These are phyloP conservation scores for Pseudohyphozyma bogoriensis DNA, from an alignment of 768 basidiomycete genomes.

Conservation along the genomic window DNA sequence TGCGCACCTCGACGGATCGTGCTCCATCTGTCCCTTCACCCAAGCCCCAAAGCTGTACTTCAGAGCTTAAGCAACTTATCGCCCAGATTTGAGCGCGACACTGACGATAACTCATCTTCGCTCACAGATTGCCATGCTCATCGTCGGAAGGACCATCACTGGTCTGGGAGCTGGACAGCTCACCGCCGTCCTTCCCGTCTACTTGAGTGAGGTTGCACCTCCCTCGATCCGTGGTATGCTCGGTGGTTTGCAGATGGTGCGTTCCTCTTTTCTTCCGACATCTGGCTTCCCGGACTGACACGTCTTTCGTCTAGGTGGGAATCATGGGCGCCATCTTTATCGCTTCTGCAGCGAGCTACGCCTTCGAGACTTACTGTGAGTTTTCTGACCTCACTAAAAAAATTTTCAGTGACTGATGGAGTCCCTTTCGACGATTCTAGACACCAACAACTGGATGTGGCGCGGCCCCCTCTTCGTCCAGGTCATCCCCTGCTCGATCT, in stretches of 20 bases:
- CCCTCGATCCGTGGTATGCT: neutral
- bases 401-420: no score
- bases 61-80: no score
- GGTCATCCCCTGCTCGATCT: neutral
- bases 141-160: neutral
- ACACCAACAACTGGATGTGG: no score
- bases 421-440: no score
- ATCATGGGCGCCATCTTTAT: neutral
- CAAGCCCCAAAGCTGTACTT: no score
- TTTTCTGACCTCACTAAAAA: neutral
- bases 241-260: neutral
- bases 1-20: no score
- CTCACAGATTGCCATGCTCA: neutral
- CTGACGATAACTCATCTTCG: no score
- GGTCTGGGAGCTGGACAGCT: neutral
- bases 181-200: neutral
- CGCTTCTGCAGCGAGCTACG: neutral
- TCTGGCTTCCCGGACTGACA: neutral
- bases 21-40: no score
- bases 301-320: neutral
- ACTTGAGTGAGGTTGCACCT: neutral
- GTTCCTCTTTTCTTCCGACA: neutral
- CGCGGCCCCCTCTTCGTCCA: neutral
- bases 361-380: neutral
- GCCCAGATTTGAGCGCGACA: no score